Conservation (phyloP, 441 rosid genomes). For the Sinapis alba region DNA sequence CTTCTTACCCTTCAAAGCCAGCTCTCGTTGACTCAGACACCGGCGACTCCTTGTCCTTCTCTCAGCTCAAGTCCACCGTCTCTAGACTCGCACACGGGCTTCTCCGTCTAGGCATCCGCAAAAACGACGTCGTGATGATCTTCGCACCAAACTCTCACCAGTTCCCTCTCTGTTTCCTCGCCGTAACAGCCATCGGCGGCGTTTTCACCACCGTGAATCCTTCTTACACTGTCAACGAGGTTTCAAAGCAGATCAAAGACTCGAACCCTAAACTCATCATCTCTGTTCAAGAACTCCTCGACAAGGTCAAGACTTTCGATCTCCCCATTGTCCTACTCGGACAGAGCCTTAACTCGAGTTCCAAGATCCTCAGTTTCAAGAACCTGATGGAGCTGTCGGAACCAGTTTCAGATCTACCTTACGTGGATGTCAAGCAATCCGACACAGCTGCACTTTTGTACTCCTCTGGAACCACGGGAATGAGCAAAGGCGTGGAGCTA, state of each 20-base stretch:
- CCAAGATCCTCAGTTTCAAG: conserved; percentile 46
- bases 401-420: conserved; percentile 51
- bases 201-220: conserved; percentile 79
- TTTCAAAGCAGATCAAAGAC: conserved; percentile 69
- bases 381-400: conserved; percentile 53
- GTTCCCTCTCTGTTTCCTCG: conserved; percentile 79
- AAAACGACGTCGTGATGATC: conserved; percentile 67
- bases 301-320: conserved; percentile 55
- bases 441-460: conserved; percentile 71
- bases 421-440: conserved; percentile 51
- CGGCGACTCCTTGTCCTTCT: conserved; percentile 53
- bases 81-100: conserved; percentile 67
- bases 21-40: conserved; percentile 76
- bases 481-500: conserved; percentile 80
- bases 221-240: conserved; percentile 57
- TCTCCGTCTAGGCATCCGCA: conserved; percentile 60
- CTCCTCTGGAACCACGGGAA: conserved; percentile 90
- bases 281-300: conserved; percentile 58
- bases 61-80: conserved; percentile 58
- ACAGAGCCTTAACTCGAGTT: conserved; percentile 20
- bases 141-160: conserved; percentile 78
- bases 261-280: conserved; percentile 70
- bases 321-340: conserved; percentile 65
- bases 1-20: conserved; percentile 57
- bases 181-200: conserved; percentile 65